Evolutionary conservation across 1,284 basidiomycete species (phyloP), one percentile per base, ranked within the genome.

Genomic region (Volvariella volvacea): DNA sequence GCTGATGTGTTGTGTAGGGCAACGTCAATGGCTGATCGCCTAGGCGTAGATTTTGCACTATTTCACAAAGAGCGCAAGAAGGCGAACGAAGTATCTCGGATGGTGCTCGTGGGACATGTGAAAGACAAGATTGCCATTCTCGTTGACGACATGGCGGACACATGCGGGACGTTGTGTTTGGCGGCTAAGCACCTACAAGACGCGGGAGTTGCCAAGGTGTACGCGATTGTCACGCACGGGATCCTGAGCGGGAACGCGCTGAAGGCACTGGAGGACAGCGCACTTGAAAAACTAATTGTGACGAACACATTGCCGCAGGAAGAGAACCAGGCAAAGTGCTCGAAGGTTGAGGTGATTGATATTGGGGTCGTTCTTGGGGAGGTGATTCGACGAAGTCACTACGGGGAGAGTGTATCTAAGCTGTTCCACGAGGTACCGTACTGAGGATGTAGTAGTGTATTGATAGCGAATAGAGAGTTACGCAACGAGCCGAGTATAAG

Each of bases 101-200:
- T 99, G 96, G 84, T 99, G 39, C 83, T 99, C 42, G 96, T 99
- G 48, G 96, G 96, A 3, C 83, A 88, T 56, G 94, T 95, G 52
- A 82, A 82, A 57, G 92, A 85, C 64, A 99, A 99, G 71, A 78
- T 87, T 36, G 96, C 95, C 46, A 92, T 99, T 51, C 76, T 99
- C n/a, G 94, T 99, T 42, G 96, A 99, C 74, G 96, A 99, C 71
- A 99, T 99, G 96, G 93, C 96, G 42, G 96, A 99, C 66, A 99
- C 96, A 34, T 99, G 96, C 61, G 96, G 96, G 36, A 99, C 96
- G 47, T 78, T 99, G 44, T 93, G 92, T 55, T 76, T 97, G 32
- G 96, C 96, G 1, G 89, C 96, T 2, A 73, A 81, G 52, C 90
- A 95, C 56, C 77, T 99, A 36, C 71, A 87, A 39, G 92, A 98